Base-by-base conservation (phyloP, 2,329 filamentous ascomycete genomes). In the Paraconiothyrium sp. region DNA sequence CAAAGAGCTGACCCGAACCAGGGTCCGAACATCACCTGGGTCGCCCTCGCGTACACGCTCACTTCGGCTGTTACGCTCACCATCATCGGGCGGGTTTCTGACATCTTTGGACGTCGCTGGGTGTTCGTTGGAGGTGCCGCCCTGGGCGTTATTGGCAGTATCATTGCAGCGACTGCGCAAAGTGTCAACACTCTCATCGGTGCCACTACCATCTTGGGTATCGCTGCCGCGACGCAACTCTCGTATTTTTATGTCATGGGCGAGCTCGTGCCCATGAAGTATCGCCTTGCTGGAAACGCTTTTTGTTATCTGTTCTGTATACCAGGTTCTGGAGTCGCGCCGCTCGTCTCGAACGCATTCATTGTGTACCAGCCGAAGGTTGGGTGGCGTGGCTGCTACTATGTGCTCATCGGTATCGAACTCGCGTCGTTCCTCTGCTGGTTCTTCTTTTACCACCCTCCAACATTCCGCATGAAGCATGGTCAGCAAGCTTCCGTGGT, bases 51-150 rank as follows among this genome's bases (percentile, higher is more conserved):
- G 2, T 64, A 64, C 34, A 64, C 50, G 20, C 51, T 61, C 14
- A 59, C 56, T 32, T 61, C 59, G 2, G 62, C 62, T 27, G 58
- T 64, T 13, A 43, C 52, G 14, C 55, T 64, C 49, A 61, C 62
- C 30, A 59, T 61, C 39, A 59, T 64, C 27, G 62, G 61, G 6
- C 54, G 61, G 20, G 54, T 63, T 6, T 55, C 54, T 16, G 64
- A 66, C 22, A 67, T 67, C n/a, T 67, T 67, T 39, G 64, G 77
- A 68, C 11, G 64, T 14, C 56, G 62, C 9, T 37, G 75, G 9
- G 54, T 79, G 0, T 78, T 78, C 9, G 73, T 79, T 34, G 74
- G 65, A 27, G 77, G 75, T 13, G 62, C 57, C 16, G 63, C 72
- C 6, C 61, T 79, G 9, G 75, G 74, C 5, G 48, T 67, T 32